Evolutionary conservation across 352 stramenopile species (phyloP).

Genomic region (Phytophthora boehmeriae): DNA sequence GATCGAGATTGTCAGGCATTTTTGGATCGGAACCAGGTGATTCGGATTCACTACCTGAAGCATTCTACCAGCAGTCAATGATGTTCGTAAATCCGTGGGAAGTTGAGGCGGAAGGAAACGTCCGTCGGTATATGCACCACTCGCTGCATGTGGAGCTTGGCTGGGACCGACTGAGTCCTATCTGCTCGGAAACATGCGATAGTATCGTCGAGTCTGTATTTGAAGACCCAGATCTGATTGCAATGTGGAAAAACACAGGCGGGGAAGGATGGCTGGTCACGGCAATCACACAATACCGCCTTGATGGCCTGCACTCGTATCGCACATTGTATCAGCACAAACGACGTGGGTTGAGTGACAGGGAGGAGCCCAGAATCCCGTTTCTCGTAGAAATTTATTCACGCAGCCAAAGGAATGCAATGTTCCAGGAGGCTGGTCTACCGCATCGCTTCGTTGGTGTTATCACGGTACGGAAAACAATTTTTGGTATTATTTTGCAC

Average conservation of each 20-base stretch:
- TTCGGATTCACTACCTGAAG: slow-evolving; percentile 19
- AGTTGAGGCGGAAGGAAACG: slow-evolving; percentile 71
- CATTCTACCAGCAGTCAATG: slow-evolving; percentile 57
- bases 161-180: slow-evolving; percentile 72
- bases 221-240: slow-evolving; percentile 58
- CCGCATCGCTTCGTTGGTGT: slow-evolving; percentile 78
- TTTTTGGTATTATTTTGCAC: not conserved
- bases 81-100: slow-evolving; percentile 89
- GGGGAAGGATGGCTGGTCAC: slow-evolving; percentile 85
- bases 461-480: slow-evolving; percentile 44
- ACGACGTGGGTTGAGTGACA: slow-evolving; percentile 42
- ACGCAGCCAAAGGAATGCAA: slow-evolving; percentile 74
- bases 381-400: slow-evolving; percentile 73
- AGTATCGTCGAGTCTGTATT: slow-evolving; percentile 68
- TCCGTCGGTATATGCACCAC: slow-evolving; percentile 68
- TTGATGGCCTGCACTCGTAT: slow-evolving; percentile 72
- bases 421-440: slow-evolving; percentile 78
- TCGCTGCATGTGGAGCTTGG: slow-evolving; percentile 73
- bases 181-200: slow-evolving; percentile 70
- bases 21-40: slow-evolving; percentile 19
- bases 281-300: slow-evolving; percentile 78
- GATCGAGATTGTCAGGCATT: slow-evolving; percentile 15
- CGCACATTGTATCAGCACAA: slow-evolving; percentile 41
- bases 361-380: slow-evolving; percentile 50
- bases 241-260: slow-evolving; percentile 75